These are phyloP conservation scores for Cladobotryum mycophilum DNA, from an alignment of 2,329 filamentous ascomycete genomes.

Conservation along the genomic window DNA sequence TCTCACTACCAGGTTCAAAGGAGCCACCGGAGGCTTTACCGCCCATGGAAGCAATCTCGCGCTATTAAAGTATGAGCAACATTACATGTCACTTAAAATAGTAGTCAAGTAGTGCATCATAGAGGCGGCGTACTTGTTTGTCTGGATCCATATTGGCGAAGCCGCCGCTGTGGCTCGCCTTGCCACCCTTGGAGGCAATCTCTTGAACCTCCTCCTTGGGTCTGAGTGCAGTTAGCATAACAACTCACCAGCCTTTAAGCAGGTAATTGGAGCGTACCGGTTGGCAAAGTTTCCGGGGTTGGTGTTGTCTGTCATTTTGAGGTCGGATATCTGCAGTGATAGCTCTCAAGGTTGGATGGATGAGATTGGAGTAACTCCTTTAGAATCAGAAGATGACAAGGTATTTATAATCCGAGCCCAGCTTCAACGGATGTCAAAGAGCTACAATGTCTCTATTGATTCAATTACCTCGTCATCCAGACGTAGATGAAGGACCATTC, in stretches of 20 bases:
- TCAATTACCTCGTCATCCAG: no score
- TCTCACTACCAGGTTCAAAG: constrained; percentile 47
- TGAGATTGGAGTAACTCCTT: no score
- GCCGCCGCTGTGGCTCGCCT: constrained; percentile 31
- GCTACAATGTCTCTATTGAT: no score
- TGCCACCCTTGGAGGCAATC: constrained; percentile 37
- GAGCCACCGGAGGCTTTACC: constrained; percentile 47
- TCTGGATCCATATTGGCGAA: constrained; percentile 37
- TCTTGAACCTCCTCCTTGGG: constrained; percentile 38
- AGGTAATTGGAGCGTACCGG: constrained; percentile 13
- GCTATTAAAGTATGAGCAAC: constrained; percentile 24
- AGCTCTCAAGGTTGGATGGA: not conserved
- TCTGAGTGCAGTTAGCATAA: not conserved
- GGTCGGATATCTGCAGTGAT: constrained; percentile 24
- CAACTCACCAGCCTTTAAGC: not conserved
- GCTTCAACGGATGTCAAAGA: no score
- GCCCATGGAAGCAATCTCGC: constrained; percentile 49
- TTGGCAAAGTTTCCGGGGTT: constrained; percentile 26
- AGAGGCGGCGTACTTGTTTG: constrained; percentile 30
- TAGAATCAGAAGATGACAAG: no score
- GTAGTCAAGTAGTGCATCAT: constrained; percentile 18
- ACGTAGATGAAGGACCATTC: no score
- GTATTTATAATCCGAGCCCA: no score
- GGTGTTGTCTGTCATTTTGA: constrained; percentile 81
- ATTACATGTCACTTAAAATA: constrained; percentile 14